phyloP scores from a whole-genome alignment of 2,329 filamentous ascomycete species.

The Paecilomyces formosus region DNA sequence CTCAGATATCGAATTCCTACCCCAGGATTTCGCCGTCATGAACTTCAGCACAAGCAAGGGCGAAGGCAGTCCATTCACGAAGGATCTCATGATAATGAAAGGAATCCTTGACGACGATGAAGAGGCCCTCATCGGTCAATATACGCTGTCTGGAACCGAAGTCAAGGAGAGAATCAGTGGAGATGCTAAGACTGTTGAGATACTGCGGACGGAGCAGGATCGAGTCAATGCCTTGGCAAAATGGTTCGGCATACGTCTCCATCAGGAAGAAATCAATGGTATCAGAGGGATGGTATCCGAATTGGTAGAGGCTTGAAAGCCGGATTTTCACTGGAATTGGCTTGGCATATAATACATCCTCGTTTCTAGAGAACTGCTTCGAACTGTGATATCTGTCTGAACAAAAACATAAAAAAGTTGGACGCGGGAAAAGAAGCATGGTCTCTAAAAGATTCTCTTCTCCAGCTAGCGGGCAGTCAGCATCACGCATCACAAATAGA shows the following conservation, averaged over 20 bases:
- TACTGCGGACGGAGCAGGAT: slow-evolving; percentile 46
- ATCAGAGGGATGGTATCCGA: slow-evolving; percentile 46
- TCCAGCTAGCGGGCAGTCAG: slow-evolving; percentile 28
- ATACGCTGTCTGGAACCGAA: slow-evolving; percentile 44
- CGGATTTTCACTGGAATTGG: slow-evolving; percentile 4
- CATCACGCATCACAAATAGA: slow-evolving; percentile 8
- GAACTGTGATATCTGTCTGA: slow-evolving; percentile 1
- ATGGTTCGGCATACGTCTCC: slow-evolving; percentile 48
- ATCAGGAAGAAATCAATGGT: slow-evolving; percentile 42
- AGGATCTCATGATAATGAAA: slow-evolving; percentile 45
- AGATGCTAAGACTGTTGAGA: slow-evolving; percentile 41
- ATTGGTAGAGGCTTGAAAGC: slow-evolving; percentile 22
- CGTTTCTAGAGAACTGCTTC: slow-evolving; percentile 4
- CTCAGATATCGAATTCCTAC: slow-evolving; percentile 56
- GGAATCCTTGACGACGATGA: slow-evolving; percentile 46
- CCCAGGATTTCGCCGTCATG: slow-evolving; percentile 54
- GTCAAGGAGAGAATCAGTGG: slow-evolving; percentile 50
- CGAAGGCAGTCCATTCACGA: slow-evolving; percentile 47
- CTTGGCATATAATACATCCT: slow-evolving; percentile 14
- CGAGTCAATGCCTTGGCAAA: slow-evolving; percentile 45
- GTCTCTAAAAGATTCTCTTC: slow-evolving; percentile 29
- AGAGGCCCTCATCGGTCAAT: slow-evolving; percentile 44
- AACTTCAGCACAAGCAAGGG: slow-evolving; percentile 50
- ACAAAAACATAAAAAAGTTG: slow-evolving; percentile 11
- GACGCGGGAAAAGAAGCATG: slow-evolving; percentile 4